These are phyloP conservation scores for Alternaria brassicae DNA, from an alignment of 2,329 filamentous ascomycete species.

Conservation along the genomic window DNA sequence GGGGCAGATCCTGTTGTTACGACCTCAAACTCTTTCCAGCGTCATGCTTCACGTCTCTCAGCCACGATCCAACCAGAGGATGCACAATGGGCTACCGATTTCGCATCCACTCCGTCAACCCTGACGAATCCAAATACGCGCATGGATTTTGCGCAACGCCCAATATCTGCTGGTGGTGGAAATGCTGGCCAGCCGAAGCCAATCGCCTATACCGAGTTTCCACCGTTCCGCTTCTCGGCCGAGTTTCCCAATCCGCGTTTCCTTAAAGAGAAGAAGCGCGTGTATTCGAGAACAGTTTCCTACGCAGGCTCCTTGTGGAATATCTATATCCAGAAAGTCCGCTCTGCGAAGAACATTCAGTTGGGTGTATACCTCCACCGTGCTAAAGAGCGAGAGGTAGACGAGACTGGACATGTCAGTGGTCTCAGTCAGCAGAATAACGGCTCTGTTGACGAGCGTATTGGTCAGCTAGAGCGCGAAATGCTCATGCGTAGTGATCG, in stretches of 20 bases:
- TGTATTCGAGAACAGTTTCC: conserved; percentile 66
- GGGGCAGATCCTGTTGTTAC: conserved; percentile 61
- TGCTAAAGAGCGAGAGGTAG: conserved; percentile 62
- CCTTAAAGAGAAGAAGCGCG: conserved; percentile 65
- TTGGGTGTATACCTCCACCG: conserved; percentile 66
- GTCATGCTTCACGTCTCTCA: conserved; percentile 57
- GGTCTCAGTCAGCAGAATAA: conserved; percentile 47
- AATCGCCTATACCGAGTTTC: conserved; percentile 61
- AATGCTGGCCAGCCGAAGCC: conserved; percentile 49
- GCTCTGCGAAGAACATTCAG: conserved; percentile 62
- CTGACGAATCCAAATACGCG: conserved; percentile 45
- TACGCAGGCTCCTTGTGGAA: conserved; percentile 68
- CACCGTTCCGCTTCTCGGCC: conserved; percentile 65
- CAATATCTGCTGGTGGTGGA: conserved; percentile 46
- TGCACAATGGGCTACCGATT: conserved; percentile 63
- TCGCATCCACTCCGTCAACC: conserved; percentile 57
- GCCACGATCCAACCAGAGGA: conserved; percentile 62
- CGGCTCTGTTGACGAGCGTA: conserved; percentile 61
- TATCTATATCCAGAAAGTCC: conserved; percentile 67
- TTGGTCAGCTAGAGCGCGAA: conserved; percentile 61
- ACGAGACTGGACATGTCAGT: conserved; percentile 52
- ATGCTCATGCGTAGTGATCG: conserved; percentile 56
- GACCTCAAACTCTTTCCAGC: conserved; percentile 54
- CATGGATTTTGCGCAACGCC: conserved; percentile 37
- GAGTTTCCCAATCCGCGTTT: conserved; percentile 64